Conservation (phyloP, 257 asterid species). For the Solanum rostratum region DNA sequence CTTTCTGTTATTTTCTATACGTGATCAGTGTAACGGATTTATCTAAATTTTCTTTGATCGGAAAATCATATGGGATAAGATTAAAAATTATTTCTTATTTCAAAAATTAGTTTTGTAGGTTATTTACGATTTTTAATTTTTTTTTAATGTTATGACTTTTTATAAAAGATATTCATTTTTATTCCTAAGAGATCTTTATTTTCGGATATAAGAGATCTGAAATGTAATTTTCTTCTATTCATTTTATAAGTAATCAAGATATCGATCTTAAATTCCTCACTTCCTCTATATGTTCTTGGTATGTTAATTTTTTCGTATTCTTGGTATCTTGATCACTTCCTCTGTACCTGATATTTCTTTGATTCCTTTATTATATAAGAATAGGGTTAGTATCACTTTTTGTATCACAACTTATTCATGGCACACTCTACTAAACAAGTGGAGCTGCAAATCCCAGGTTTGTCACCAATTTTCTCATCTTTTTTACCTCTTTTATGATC, state of each 20-base stretch:
- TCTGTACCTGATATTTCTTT: rapidly evolving
- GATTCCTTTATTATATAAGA: not conserved
- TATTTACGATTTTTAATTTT: not conserved
- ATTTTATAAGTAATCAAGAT: not conserved
- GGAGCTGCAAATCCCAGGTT: constrained; percentile 19
- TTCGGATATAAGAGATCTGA: not conserved
- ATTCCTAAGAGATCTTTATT: not conserved
- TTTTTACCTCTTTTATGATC: not conserved
- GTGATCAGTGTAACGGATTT: not conserved
- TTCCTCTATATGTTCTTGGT: not conserved
- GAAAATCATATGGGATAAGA: not conserved
- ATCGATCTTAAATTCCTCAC: not conserved
- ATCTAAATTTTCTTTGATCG: not conserved
- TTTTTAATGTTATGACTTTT: not conserved
- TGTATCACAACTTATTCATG: constrained; percentile 1
- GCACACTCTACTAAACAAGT: constrained; percentile 5
- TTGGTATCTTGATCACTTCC: too few relatives aligned
- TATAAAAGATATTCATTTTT: not conserved
- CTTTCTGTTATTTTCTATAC: not conserved
- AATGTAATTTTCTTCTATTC: not conserved
- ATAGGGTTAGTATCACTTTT: not conserved
- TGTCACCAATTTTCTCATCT: not conserved
- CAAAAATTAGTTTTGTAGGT: not conserved
- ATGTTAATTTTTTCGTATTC: not conserved
- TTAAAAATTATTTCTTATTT: too few relatives aligned